These are phyloP conservation scores for Penicillium sp. DNA, from an alignment of 2,329 filamentous ascomycete genomes.

Conservation along the genomic window DNA sequence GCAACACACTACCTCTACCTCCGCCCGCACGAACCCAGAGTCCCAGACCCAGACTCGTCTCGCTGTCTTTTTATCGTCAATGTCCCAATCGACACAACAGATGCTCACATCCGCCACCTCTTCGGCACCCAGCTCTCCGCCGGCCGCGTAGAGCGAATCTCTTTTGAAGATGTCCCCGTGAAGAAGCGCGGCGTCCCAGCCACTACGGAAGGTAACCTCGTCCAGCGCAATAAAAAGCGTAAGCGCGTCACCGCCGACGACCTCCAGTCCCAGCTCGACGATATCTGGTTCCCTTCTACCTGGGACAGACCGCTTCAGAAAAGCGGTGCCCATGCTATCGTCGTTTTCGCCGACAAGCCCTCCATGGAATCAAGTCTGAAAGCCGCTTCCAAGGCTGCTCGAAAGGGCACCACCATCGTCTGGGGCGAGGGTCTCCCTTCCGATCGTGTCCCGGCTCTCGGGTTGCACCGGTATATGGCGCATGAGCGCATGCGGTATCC, in stretches of 20 bases:
- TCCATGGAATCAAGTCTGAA: conserved; percentile 73
- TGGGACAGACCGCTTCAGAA: conserved; percentile 68
- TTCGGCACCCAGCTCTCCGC: conserved; percentile 70
- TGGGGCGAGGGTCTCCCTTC: conserved; percentile 62
- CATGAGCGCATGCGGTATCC: conserved; percentile 72
- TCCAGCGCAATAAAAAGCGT: conserved; percentile 47
- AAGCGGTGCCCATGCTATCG: conserved; percentile 74
- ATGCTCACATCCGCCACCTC: conserved; percentile 67
- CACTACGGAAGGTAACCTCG: conserved; percentile 21
- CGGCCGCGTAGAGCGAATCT: conserved; percentile 69
- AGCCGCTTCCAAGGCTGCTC: conserved; percentile 60
- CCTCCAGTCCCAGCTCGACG: conserved; percentile 52
- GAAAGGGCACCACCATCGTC: conserved; percentile 54
- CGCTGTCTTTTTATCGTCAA: conserved; percentile 90
- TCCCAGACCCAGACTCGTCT: conserved; percentile 65
- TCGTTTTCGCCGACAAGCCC: conserved; percentile 75
- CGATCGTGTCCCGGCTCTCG: conserved; percentile 55
- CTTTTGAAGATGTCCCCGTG: conserved; percentile 57
- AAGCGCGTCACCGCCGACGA: conserved; percentile 51
- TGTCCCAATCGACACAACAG: conserved; percentile 76
- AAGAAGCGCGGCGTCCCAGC: conserved; percentile 31
- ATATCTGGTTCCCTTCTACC: conserved; percentile 59
- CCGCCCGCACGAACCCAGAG: conserved; percentile 73
- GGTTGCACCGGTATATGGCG: conserved; percentile 49
- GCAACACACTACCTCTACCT: conserved; percentile 81